Conservation (phyloP, 2,329 filamentous ascomycete species). For the Thelonectria discophora region DNA sequence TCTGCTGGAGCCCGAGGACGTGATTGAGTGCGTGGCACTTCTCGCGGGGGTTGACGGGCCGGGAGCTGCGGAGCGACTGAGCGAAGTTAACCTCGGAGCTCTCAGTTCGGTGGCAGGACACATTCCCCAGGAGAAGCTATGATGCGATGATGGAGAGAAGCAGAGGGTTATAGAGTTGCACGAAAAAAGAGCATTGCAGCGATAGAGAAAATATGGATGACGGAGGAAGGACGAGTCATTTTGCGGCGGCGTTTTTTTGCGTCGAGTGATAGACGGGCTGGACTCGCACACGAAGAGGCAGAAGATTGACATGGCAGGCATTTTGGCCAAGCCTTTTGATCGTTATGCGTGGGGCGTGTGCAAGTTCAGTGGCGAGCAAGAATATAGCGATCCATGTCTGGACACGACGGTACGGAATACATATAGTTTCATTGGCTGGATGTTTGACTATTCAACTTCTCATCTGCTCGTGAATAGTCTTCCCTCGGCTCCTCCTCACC, state of each 20-base stretch:
- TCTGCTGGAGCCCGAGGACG: constrained; percentile 85
- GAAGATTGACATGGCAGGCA: constrained; percentile 27
- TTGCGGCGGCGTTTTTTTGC: constrained; percentile 39
- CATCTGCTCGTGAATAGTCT: constrained; percentile 2
- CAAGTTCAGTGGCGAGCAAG: constrained; percentile 5
- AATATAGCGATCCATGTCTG: constrained; percentile 1
- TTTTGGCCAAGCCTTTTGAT: background rate
- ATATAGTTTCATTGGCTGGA: background rate
- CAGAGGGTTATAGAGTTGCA: constrained; percentile 1
- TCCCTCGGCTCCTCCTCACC: constrained; percentile 11
- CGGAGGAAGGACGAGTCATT: constrained; percentile 16
- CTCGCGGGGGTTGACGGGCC: constrained; percentile 59
- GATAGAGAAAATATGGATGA: constrained; percentile 12
- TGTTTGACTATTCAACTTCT: background rate
- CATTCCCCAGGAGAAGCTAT: constrained; percentile 51
- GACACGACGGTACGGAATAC: background rate
- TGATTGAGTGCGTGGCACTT: constrained; percentile 74
- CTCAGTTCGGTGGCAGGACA: constrained; percentile 63
- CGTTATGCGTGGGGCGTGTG: constrained; percentile 5
- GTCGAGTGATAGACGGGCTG: constrained; percentile 31
- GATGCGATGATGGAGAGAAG: constrained; percentile 23
- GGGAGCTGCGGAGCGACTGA: constrained; percentile 50
- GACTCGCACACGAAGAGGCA: constrained; percentile 14
- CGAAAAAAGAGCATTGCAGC: background rate
- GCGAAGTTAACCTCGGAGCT: constrained; percentile 66